Evolutionary conservation across 2,329 filamentous ascomycete genomes (phyloP).

Genomic region (Paraconiothyrium brasiliense): DNA sequence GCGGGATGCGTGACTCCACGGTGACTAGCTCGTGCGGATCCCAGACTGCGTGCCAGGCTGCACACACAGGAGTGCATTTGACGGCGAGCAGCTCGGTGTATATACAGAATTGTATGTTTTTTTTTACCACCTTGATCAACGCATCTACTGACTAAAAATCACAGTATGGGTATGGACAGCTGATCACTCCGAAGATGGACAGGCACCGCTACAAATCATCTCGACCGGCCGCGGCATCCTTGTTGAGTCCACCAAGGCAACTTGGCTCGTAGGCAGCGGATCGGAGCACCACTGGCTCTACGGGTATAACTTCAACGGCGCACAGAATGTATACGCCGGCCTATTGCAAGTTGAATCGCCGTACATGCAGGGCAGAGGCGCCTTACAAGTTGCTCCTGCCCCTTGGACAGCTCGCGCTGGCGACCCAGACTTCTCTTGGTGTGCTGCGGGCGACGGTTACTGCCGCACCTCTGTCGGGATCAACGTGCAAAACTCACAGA

Average conservation of each 20-base stretch:
- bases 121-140: background rate
- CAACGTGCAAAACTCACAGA: constrained; percentile 6
- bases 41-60: constrained; percentile 7
- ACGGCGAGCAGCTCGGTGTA: constrained; percentile 8
- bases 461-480: constrained; percentile 6
- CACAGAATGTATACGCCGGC: constrained; percentile 79
- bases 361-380: constrained; percentile 71
- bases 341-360: constrained; percentile 88
- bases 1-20: constrained; percentile 4
- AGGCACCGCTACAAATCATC: constrained; percentile 34
- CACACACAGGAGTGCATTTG: constrained; percentile 12
- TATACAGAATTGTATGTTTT: background rate
- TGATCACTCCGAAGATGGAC: constrained; percentile 15
- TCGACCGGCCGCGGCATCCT: constrained; percentile 73
- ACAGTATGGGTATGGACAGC: constrained; percentile 14
- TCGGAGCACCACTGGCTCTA: constrained; percentile 67
- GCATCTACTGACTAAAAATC: background rate
- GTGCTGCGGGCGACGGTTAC: constrained; percentile 1
- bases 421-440: constrained; percentile 11
- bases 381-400: constrained; percentile 70
- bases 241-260: constrained; percentile 65
- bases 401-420: constrained; percentile 17
- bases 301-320: constrained; percentile 83
- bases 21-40: background rate
- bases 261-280: constrained; percentile 69